phyloP scores from a whole-genome alignment of 1,139 yeast species.

The Kazachstania sp. region DNA sequence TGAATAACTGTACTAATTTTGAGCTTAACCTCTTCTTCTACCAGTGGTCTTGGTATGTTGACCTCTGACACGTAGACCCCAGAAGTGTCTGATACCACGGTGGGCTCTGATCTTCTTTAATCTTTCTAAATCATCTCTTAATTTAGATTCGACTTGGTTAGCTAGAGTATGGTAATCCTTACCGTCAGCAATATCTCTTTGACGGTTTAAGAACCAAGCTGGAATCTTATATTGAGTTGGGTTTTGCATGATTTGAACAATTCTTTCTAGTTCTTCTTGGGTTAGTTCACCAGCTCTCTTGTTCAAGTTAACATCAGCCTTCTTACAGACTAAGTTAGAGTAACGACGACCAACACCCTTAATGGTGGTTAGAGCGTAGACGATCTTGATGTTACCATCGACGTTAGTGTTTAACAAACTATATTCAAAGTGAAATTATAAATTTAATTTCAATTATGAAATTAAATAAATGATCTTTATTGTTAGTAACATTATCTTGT shows the following conservation, averaged over 20 bases:
- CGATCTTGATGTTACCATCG: slow-evolving; percentile 99
- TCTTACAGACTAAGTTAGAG: slow-evolving; percentile 99
- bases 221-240: slow-evolving; percentile 99
- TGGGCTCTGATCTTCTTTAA: slow-evolving; percentile 99
- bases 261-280: slow-evolving; percentile 99
- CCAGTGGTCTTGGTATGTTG: slow-evolving; percentile 99
- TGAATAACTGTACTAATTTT: background rate
- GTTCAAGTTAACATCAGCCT: slow-evolving; percentile 97
- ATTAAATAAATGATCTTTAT: background rate
- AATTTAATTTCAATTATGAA: background rate
- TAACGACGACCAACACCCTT: slow-evolving; percentile 99
- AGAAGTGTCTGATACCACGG: slow-evolving; percentile 99
- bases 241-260: slow-evolving; percentile 99
- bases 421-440: slow-evolving; percentile 9
- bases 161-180: slow-evolving; percentile 99
- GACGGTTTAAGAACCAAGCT: slow-evolving; percentile 99
- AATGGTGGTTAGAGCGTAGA: slow-evolving; percentile 99
- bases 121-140: slow-evolving; percentile 99
- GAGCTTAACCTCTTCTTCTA: slow-evolving; percentile 49
- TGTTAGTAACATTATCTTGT: background rate
- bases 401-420: slow-evolving; percentile 99
- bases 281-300: slow-evolving; percentile 99
- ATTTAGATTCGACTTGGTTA: slow-evolving; percentile 97
- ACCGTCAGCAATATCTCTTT: slow-evolving; percentile 97
- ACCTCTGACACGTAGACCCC: slow-evolving; percentile 97